Evolutionary conservation across 176 grass and related monocot species (phyloP), one percentile per base, ranked within the genome.

Genomic region (Ananas comosus): DNA sequence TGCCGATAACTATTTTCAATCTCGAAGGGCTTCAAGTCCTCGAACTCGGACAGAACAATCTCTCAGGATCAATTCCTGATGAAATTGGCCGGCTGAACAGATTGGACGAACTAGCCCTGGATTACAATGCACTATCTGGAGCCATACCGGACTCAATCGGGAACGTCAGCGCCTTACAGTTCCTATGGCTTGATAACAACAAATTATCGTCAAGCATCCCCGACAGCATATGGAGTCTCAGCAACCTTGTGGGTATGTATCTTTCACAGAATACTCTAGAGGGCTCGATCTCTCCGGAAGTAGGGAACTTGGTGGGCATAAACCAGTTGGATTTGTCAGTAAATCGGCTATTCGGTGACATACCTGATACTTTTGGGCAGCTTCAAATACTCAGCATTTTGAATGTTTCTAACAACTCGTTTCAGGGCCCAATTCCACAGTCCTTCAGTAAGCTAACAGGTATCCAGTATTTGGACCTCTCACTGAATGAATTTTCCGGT

Each of bases 181-280:
- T 50, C 14, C 18, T 76, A 16, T 48, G 64, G 75, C 51, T 78
- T 1, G 67, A 12, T 49, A 29, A 29, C 53, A 79, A 71, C 18
- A 64, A 79, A 51, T 71, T 79, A 16, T 71, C 67, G 11, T 79
- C 67, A 17, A 63, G 14, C n/a, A 71, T 79, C 49, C 76, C 76
- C 50, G 50, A 21, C 50, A 69, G 67, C 11, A 58, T 79, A 51
- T 71, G 67, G 76, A 51, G 23, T 1, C 67, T 79, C 16, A 79
- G 18, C 13, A 70, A 79, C 14, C 17, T 79, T 25, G 13, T 64
- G 49, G 42, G 58, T 7, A 27, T 79, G 53, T 65, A 49, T 23
- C 13, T 79, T 10, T 71, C 66, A 64, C 2, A 52, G 11, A 79
- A 79, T 71, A 50, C 58, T 64, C 53, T 79, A 2, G 76, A 61